Conservation (phyloP, 2,329 filamentous ascomycete species). For the Phialemoniopsis sp. region DNA sequence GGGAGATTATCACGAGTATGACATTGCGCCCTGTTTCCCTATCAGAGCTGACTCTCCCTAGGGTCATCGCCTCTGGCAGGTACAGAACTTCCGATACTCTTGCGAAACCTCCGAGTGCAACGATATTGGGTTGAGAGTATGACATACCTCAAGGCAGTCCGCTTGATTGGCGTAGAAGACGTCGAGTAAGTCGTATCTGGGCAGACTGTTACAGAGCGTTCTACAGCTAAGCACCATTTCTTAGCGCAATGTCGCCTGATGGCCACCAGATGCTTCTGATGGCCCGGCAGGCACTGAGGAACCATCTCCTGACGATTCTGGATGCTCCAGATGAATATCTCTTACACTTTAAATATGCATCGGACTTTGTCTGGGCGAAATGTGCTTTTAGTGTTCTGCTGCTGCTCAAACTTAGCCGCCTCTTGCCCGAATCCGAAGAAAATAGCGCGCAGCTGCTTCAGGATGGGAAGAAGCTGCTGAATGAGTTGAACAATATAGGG, state of each 20-base stretch:
- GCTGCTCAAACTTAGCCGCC: constrained; percentile 44
- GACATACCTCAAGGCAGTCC: constrained; percentile 44
- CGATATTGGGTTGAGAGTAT: constrained; percentile 50
- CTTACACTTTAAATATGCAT: constrained; percentile 44
- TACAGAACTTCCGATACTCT: no score
- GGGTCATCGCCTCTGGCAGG: no score
- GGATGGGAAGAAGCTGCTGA: no score
- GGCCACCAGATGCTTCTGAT: constrained; percentile 42
- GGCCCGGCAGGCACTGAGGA: constrained; percentile 43
- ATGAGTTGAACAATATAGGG: no score
- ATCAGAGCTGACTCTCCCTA: no score
- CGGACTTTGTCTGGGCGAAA: constrained; percentile 57
- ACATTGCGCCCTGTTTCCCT: no score
- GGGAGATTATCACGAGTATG: no score
- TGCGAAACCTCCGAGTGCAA: constrained; percentile 44
- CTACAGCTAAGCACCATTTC: no score
- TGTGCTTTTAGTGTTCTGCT: constrained; percentile 53
- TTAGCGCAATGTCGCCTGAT: constrained; percentile 41
- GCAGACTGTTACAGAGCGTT: no score
- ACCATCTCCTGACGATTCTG: constrained; percentile 44
- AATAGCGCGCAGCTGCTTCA: no score
- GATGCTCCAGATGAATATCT: constrained; percentile 39
- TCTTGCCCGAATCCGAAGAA: constrained; percentile 39
- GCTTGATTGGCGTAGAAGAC: no score
- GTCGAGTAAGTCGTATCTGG: no score